Evolutionary conservation across 306 rosid species (phyloP).

Genomic region (Oemleria cerasiformis): DNA sequence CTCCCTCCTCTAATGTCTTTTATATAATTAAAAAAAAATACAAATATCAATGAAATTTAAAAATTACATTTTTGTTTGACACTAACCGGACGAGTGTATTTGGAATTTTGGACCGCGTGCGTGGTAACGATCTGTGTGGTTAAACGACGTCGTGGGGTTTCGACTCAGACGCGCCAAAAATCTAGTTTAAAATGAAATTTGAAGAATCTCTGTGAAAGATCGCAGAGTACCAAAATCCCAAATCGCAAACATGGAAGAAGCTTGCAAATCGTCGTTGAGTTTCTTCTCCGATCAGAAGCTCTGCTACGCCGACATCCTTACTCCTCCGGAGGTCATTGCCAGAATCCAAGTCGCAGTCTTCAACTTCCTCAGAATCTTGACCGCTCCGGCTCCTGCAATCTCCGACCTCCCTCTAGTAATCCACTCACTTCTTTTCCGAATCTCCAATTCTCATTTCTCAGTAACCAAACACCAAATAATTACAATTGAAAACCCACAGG

Average conservation of each 20-base stretch:
- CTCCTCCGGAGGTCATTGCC: conserved; percentile 62
- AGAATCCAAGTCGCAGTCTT: conserved; percentile 86
- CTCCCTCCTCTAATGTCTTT: too few species aligned
- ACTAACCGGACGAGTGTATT: too few species aligned
- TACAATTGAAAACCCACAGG: conserved; percentile 32
- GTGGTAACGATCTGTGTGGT: not conserved
- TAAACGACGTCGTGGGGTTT: not conserved
- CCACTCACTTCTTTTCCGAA: too few species aligned
- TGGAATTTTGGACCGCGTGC: too few species aligned
- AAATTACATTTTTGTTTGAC: too few species aligned
- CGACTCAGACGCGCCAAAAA: not conserved
- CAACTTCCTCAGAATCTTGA: conserved; percentile 71
- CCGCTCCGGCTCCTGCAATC: conserved; percentile 68
- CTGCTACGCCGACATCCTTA: conserved; percentile 65
- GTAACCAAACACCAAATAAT: conserved; percentile 3
- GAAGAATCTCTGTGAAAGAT: not conserved
- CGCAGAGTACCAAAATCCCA: conserved; percentile 24
- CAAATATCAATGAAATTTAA: too few species aligned
- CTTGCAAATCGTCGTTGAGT: conserved; percentile 39
- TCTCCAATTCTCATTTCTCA: not conserved
- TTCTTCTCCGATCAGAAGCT: conserved; percentile 84
- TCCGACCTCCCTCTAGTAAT: conserved; percentile 73
- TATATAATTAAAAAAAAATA: too few species aligned
- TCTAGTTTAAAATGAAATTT: too few species aligned
- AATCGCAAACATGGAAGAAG: conserved; percentile 42